Evolutionary conservation across 2,329 filamentous ascomycete species (phyloP), one percentile per base, ranked within the genome.

Genomic region (Clonostachys solani): DNA sequence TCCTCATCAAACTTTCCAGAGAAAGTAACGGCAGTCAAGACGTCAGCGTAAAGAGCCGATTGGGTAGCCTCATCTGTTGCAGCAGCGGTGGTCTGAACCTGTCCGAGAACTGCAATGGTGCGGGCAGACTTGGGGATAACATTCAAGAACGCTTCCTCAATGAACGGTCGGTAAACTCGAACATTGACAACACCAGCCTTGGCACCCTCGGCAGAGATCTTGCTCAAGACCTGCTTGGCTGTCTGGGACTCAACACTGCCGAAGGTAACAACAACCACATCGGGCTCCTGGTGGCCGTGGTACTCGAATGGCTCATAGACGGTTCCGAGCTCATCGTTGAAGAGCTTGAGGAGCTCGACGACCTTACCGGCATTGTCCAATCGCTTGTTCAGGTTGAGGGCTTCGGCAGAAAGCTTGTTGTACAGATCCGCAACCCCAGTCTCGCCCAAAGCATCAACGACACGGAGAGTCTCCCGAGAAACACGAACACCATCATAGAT

Each of bases 271-370:
- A 97, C 73, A 15, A 99, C 90, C 10, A 84, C 83, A 54, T 92
- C 87, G 5, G 94, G 83, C 40, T 83, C 74, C 43, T 81, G 74
- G 62, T 97, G 90, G 19, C 94, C 94, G 59, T 86, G 81, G 72
- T 99, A 99, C 71, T 99, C 94, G 58, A 97, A 99, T 7, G 90
- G 83, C 59, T 86, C 81, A 65, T 99, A 99, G 54, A 92, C 84
- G 41, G 94, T 97, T 49, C 92, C 94, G 19, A 99, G 83, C 72
- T 97, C 91, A 52, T 83, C 82, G 68, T 97, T 99, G 70, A 95
- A 84, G 18, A 85, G 78, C 52, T 81, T 78, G 44, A 95, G 73
- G 8, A 92, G 71, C 55, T 83, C 82, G 41, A 84, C 66, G n/a
- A 84, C 74, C 68, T 87, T 90, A 52, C 83, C 86, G 46, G 89